Percentiles rank a stretch among this genome's conserved stretches.
phyloP scores from a whole-genome alignment of 2,329 filamentous ascomycete species.

The Colletotrichum neosansevieriae region DNA sequence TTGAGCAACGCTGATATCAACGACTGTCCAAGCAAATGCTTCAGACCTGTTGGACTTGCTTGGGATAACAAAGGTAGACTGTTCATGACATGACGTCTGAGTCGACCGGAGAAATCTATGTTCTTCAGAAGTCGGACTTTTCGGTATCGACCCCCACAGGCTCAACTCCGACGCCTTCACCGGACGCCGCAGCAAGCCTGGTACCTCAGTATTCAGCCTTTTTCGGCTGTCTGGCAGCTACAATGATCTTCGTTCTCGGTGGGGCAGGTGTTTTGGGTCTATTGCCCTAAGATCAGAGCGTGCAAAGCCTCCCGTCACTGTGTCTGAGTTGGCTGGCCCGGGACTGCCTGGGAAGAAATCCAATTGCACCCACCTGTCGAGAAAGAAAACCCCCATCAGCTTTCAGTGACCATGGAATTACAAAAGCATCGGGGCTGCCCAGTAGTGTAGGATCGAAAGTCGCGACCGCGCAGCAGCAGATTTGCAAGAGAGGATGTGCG shows the following conservation, averaged over 20 bases:
- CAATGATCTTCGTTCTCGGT: neutral
- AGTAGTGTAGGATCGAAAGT: too few relatives aligned
- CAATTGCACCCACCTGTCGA: too few relatives aligned
- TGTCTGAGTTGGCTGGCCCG: too few relatives aligned
- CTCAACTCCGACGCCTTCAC: neutral
- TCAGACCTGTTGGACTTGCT: constrained; percentile 60
- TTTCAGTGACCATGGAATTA: too few relatives aligned
- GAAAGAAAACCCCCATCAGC: too few relatives aligned
- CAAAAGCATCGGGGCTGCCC: too few relatives aligned
- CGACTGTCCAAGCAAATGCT: constrained; percentile 61
- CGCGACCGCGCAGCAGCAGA: too few relatives aligned
- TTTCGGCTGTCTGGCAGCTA: neutral
- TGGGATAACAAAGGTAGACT: neutral
- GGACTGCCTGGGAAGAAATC: too few relatives aligned
- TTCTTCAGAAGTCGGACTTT: neutral
- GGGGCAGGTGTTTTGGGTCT: neutral
- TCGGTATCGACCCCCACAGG: neutral
- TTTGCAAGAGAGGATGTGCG: too few relatives aligned
- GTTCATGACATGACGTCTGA: neutral
- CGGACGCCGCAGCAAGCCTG: neutral
- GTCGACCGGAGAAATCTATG: neutral
- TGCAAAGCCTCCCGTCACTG: too few relatives aligned
- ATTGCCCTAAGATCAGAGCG: neutral
- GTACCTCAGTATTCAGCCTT: neutral
- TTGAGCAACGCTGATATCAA: constrained; percentile 65